Base-by-base conservation (phyloP, 2,329 filamentous ascomycete genomes). In the Fusarium sp. region DNA sequence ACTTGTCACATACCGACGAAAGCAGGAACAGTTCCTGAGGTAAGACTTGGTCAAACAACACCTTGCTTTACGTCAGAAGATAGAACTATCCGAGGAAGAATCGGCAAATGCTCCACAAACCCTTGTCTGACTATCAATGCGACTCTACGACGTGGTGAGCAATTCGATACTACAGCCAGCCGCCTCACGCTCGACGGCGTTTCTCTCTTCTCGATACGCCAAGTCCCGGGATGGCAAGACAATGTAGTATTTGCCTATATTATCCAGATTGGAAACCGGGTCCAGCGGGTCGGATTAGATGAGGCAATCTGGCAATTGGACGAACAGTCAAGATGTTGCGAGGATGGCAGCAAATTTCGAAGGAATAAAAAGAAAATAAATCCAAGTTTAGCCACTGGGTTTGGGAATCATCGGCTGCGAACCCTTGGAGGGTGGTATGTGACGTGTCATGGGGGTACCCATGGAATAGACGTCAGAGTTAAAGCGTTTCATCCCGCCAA, bases 401-500 rank as follows among this genome's bases (percentile, higher is more conserved):
- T 56, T 61, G 60, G 38, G 63, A 59, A 68, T 43, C 59, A 54
- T 62, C 65, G 66, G 65, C 65, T 74, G 62, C 67, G 68, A 73
- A 74, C 67, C 66, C 68, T 62, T 50, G 60, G 71, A 64, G 60
- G 63, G 50, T 59, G 58, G 72, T 60, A 74, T 73, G 44, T 76
- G 75, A 76, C 75, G 73, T 75, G 75, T 76, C 75, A 73, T 59
- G 68, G 67, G 59, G 54, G 68, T 15, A 18, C 24, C 50, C 69
- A 71, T 72, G 71, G 56, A 72, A 68, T 63, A 62, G 70, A 71
- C 62, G 59, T 59, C 58, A 66, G 40, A 62, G 61, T 68, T 68
- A 63, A 76, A 64, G 63, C 60, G 74, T 77, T 75, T 77, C 73
- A 77, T 73, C 71, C 74, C 64, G 59, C 63, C 43, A 38, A 63